Conservation (phyloP, 805 yeast genomes). For the Groenewaldozyma salmanticensis region DNA sequence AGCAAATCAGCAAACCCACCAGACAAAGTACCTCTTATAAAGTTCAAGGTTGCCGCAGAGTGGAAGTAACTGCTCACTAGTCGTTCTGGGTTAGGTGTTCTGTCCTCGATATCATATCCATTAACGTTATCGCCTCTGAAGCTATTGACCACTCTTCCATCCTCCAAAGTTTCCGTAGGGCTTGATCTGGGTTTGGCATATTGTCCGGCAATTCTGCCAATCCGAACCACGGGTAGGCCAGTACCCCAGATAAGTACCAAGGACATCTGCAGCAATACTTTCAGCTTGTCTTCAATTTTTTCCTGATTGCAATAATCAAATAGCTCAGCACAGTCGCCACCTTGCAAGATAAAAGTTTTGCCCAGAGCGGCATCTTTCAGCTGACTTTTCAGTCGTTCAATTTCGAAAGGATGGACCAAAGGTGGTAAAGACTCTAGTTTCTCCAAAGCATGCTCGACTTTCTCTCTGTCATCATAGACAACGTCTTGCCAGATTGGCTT, state of each 20-base stretch:
- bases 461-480: conserved; percentile 29
- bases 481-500: conserved; percentile 36
- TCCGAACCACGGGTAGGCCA: conserved; percentile 30
- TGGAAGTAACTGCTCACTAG: conserved; percentile 35
- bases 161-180: conserved; percentile 32
- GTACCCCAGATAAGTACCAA: conserved; percentile 37
- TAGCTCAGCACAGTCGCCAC: conserved; percentile 38
- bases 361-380: conserved; percentile 34
- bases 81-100: conserved; percentile 33
- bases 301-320: conserved; percentile 34
- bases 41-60: conserved; percentile 36
- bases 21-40: conserved; percentile 27
- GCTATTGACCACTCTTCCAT: conserved; percentile 30
- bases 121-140: conserved; percentile 36
- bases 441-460: conserved; percentile 31
- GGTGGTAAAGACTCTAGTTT: conserved; percentile 35
- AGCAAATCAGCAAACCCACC: conserved; percentile 35
- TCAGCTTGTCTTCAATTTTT: conserved; percentile 32
- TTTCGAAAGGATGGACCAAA: conserved; percentile 31
- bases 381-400: conserved; percentile 26
- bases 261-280: conserved; percentile 34
- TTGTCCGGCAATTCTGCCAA: conserved; percentile 37
- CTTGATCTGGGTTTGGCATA: conserved; percentile 38
- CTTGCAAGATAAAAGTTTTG: conserved; percentile 35
- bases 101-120: conserved; percentile 31